Percentiles rank a stretch among this genome's conserved stretches.
Conservation (phyloP, 2,329 filamentous ascomycete genomes). For the Monosporascus sp. region DNA sequence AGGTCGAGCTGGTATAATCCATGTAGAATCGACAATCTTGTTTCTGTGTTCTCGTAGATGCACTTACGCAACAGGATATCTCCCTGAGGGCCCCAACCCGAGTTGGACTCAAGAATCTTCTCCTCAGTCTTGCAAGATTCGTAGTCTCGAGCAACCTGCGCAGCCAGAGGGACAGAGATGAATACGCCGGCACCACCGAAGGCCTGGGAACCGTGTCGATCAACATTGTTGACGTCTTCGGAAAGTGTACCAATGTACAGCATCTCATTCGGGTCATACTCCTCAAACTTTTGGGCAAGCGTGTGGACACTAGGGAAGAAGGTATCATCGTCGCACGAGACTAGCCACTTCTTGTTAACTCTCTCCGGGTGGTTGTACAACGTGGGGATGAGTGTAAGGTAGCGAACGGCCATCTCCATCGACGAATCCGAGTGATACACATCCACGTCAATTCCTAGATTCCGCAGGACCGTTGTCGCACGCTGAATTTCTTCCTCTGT, state of each 20-base stretch:
- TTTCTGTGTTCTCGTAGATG: conserved; percentile 57
- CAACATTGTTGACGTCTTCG: conserved; percentile 55
- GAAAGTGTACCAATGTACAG: conserved; percentile 58
- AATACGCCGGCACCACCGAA: conserved; percentile 61
- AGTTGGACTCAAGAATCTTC: conserved; percentile 49
- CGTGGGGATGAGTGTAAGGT: conserved; percentile 48
- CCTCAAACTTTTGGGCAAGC: conserved; percentile 44
- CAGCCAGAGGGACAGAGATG: conserved; percentile 46
- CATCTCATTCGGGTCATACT: conserved; percentile 44
- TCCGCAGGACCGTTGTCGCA: conserved; percentile 39
- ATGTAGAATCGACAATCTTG: conserved; percentile 50
- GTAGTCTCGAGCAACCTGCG: conserved; percentile 39
- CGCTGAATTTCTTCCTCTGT: conserved; percentile 44
- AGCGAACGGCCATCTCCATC: conserved; percentile 54
- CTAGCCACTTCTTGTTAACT: conserved; percentile 50
- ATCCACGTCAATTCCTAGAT: conserved; percentile 50
- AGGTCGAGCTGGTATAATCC: conserved; percentile 59
- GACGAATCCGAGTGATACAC: conserved; percentile 48
- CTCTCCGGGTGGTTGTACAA: conserved; percentile 48
- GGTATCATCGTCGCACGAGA: conserved; percentile 60
- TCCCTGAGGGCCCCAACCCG: conserved; percentile 54
- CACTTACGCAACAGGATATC: conserved; percentile 59
- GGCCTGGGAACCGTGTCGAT: conserved; percentile 56
- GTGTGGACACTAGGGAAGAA: conserved; percentile 57
- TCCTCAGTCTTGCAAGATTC: conserved; percentile 40